Base-by-base conservation (phyloP, 1,284 basidiomycete species). In the Puccinia hordei region DNA sequence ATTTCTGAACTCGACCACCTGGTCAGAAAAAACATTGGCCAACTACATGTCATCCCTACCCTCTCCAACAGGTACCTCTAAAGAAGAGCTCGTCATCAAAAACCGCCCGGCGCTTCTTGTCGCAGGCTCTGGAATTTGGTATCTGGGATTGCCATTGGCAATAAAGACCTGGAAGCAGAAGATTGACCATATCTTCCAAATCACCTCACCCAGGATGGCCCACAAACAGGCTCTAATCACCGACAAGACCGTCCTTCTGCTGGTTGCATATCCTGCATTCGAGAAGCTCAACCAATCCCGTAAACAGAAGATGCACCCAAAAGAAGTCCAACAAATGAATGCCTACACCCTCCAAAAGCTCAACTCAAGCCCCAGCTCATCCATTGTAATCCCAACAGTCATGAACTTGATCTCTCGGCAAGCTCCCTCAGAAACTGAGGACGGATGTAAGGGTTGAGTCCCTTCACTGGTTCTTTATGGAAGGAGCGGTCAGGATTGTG, bases 91-190 rank as follows among this genome's bases (percentile, higher is more conserved):
- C 33, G 17, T 17, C 19, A 59, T 41, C 35, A 27, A 27, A 33
- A 33, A 82, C 85, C 75, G 74, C 13, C 89, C 91, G 0, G 90
- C 91, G 0, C 86, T 96, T 57, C 88, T 94, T 38, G 91, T 94
- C 12, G 85, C 95, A 27, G 93, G 93, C 24, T 90, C 92, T 15
- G 93, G 94, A 0, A 87, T 95, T 51, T 95, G 93, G 93, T 93
- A 92, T 85, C 88, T 95, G 55, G 90, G 92, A 59, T 59, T 68
- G 46, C 33, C 51, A 46, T 30, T 53, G 19, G 68, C 46, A 22
- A 46, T 81, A 35, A 10, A 65, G 15, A 38, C 38, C 9, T 81
- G 79, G 79, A 72, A 46, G 13, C 33, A 44, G 41, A 66, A 27
- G 22, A 44, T 73, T 12, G 72, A 81, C 30, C 46, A 74, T 12